Conservation (phyloP, 2,329 filamentous ascomycete genomes). For the Myrmaecium sp. region DNA sequence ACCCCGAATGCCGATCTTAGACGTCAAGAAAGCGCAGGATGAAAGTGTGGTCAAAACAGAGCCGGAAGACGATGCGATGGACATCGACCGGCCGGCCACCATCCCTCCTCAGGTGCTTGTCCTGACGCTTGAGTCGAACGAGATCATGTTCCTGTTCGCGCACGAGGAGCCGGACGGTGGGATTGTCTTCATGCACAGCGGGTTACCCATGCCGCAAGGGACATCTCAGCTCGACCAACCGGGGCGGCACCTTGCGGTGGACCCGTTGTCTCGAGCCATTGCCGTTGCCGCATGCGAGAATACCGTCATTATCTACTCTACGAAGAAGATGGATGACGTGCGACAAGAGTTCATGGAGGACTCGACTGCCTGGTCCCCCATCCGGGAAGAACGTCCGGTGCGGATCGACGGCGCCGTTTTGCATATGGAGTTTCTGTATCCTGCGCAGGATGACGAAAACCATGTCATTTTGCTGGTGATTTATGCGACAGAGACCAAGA, state of each 20-base stretch:
- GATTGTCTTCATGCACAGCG: constrained; percentile 44
- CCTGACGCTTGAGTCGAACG: constrained; percentile 55
- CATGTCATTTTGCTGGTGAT: constrained; percentile 63
- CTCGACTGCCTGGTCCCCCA: constrained; percentile 36
- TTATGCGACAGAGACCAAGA: constrained; percentile 25
- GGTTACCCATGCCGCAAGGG: constrained; percentile 41
- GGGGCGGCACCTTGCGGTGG: constrained; percentile 55
- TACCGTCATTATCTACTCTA: constrained; percentile 53
- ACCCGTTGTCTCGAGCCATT: constrained; percentile 48
- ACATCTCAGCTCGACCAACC: constrained; percentile 36
- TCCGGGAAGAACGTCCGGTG: constrained; percentile 34
- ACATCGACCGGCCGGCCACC: constrained; percentile 5
- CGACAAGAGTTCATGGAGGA: constrained; percentile 30
- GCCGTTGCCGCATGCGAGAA: constrained; percentile 56
- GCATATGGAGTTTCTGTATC: constrained; percentile 73
- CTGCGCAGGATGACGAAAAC: constrained; percentile 45
- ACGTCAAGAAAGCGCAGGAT: no score
- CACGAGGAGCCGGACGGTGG: constrained; percentile 24
- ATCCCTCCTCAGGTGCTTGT: constrained; percentile 68
- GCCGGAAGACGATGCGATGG: constrained; percentile 10
- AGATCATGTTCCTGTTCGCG: constrained; percentile 63
- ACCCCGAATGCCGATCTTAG: constrained; percentile 5
- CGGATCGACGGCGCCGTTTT: constrained; percentile 56
- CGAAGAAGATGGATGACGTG: constrained; percentile 40
- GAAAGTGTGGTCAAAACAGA: no score